These are phyloP conservation scores for Bolboschoenoplectus hybrid DNA, from an alignment of 202 grass and related monocot genomes.

Conservation along the genomic window DNA sequence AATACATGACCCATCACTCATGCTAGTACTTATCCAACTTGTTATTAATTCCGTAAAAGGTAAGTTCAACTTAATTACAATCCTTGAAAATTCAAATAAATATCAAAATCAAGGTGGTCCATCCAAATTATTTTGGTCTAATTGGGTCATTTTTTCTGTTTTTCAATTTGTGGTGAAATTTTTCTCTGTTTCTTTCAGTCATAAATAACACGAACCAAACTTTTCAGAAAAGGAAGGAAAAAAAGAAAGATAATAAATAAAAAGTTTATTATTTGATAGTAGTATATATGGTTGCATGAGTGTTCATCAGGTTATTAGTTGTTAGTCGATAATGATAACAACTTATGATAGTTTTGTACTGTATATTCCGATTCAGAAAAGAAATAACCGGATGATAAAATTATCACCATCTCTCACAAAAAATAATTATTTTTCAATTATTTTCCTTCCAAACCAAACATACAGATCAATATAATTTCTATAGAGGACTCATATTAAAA, in stretches of 20 bases:
- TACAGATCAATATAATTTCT: too few species aligned
- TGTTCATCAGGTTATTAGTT: not conserved
- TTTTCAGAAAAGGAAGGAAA: not conserved
- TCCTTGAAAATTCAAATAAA: not conserved
- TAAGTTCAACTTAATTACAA: not conserved
- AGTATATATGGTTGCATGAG: not conserved
- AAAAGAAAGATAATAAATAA: not conserved
- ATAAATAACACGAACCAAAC: not conserved
- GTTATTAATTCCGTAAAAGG: not conserved
- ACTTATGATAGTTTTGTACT: too few species aligned
- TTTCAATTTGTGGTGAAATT: not conserved
- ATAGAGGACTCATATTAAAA: too few species aligned
- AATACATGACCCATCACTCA: not conserved
- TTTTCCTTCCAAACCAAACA: too few species aligned
- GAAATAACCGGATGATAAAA: too few species aligned
- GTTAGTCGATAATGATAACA: too few species aligned
- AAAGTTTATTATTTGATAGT: not conserved
- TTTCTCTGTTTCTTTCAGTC: not conserved
- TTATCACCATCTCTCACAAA: too few species aligned
- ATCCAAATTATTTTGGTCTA: not conserved
- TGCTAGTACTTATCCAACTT: not conserved
- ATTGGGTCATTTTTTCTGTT: not conserved
- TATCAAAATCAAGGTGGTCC: not conserved
- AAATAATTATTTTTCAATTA: too few species aligned
- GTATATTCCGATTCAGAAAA: too few species aligned